phyloP scores from a whole-genome alignment of 2,329 filamentous ascomycete genomes.

The Neofusicoccum parvum region DNA sequence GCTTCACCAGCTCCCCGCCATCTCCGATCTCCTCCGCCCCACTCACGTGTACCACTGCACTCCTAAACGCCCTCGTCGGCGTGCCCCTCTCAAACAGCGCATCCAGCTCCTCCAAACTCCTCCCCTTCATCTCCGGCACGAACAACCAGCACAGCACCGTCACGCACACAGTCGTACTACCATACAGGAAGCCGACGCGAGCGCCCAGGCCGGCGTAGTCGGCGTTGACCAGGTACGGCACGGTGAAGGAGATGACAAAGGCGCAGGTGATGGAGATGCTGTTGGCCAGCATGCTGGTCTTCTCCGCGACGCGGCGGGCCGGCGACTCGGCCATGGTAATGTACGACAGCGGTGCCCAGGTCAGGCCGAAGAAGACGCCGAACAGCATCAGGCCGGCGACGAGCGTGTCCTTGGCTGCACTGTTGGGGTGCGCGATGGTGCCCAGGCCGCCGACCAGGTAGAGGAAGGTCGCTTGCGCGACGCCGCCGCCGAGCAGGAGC shows the following conservation, averaged over 20 bases:
- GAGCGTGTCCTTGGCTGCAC: constrained; percentile 56
- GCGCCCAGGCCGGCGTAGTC: constrained; percentile 55
- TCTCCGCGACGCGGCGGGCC: constrained; percentile 67
- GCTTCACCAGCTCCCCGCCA: neutral
- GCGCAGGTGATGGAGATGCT: constrained; percentile 1
- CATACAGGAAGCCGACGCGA: constrained; percentile 35
- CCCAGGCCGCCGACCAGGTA: constrained; percentile 58
- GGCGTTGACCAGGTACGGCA: constrained; percentile 59
- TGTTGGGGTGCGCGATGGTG: constrained; percentile 53
- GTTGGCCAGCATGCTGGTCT: constrained; percentile 67
- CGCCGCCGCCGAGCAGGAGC: constrained; percentile 45
- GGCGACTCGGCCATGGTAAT: constrained; percentile 62
- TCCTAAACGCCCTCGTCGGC: constrained; percentile 2
- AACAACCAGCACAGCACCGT: constrained; percentile 38
- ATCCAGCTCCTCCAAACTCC: constrained; percentile 41
- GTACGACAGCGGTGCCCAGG: constrained; percentile 59
- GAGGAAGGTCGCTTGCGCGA: constrained; percentile 48
- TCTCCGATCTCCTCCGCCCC: neutral
- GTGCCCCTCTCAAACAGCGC: constrained; percentile 30
- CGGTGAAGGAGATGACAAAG: constrained; percentile 67
- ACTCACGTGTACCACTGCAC: neutral
- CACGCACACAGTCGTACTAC: constrained; percentile 32
- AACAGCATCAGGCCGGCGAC: constrained; percentile 63
- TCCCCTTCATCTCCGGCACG: constrained; percentile 39
- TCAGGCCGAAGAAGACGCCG: constrained; percentile 62